These are phyloP conservation scores for Apium graveolens DNA, from an alignment of 129 eudicot species.

Conservation along the genomic window DNA sequence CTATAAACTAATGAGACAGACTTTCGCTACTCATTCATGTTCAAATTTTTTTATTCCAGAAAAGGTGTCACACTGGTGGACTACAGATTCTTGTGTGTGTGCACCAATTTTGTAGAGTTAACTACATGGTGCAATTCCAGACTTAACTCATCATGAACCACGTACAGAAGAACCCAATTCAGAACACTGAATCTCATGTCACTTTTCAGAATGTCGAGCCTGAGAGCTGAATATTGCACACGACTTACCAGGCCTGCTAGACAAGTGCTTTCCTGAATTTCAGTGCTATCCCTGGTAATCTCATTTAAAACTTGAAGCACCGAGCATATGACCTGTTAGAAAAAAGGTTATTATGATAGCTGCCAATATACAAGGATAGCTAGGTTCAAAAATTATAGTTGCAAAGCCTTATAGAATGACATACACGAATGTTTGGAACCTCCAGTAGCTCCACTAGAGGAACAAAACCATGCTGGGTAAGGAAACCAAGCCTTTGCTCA, in stretches of 20 bases:
- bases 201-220: not conserved
- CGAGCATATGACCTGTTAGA: slow-evolving; percentile 72
- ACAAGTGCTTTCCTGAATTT: slow-evolving; percentile 89
- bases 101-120: not conserved
- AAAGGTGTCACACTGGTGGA: not conserved
- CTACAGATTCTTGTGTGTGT: not conserved
- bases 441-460: slow-evolving; percentile 89
- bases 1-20: not conserved
- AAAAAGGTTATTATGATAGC: not conserved
- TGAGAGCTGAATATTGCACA: slow-evolving; percentile 8
- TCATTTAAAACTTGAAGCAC: slow-evolving; percentile 84
- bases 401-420: slow-evolving; percentile 16
- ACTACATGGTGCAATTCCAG: not conserved
- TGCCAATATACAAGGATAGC: not conserved
- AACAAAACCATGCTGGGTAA: slow-evolving; percentile 87
- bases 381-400: not conserved
- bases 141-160: not conserved
- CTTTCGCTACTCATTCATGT: not conserved
- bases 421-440: slow-evolving; percentile 72
- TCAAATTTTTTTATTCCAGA: not conserved
- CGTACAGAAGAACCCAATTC: not conserved
- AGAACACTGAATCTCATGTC: not conserved
- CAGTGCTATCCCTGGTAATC: slow-evolving; percentile 76
- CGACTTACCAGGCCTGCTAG: slow-evolving; percentile 91
- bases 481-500: slow-evolving; percentile 83